Evolutionary conservation across 73 alveolate species (phyloP), one percentile per base, ranked within the genome.

Genomic region (Paramecium caudatum): DNA sequence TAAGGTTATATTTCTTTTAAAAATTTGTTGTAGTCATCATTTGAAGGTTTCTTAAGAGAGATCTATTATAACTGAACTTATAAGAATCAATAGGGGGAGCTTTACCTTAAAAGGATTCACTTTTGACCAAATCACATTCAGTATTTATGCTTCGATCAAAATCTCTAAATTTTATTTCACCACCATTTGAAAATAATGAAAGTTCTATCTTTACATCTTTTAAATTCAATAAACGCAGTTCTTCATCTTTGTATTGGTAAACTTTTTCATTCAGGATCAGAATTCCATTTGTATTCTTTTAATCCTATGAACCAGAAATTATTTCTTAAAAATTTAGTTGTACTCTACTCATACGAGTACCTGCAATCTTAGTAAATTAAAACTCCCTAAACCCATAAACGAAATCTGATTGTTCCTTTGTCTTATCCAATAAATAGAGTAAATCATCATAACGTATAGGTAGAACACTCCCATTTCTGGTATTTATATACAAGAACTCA

Each of bases 351-450:
- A 65, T 32, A 12, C 15, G 9, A 33, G 83, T 10, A 65, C 88
- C 88, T 74, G 88, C 88, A 5, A 74, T 74, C 21, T 74, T 74
- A 0, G 88, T 74, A 21, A 74, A 41, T 21, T 74, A 21, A 45
- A 74, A 74, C 45, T 74, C 88, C 43, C 43, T 74, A 45, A 74
- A 74, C 0, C 88, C 88, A 74, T 74, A 74, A 0, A 74, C 88
- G 43, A 74, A 74, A 74, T 74, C 88, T 19, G n/a, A 12, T 37
- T 39, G 13, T 19, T 74, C 62, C 15, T 74, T 74, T 4, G 17
- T 3, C 3, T 41, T 41, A 0, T 30, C 49, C 8, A 74, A 74
- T 10, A 74, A 27, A 45, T 37, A 41, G 7, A 27, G 7, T 1
- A 74, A 39, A 41, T 74, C 88, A 15, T 74, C 32, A 5, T 27